Evolutionary conservation across 1,139 yeast genomes (phyloP).

Genomic region (Yamadazyma pseudoaaseri): DNA sequence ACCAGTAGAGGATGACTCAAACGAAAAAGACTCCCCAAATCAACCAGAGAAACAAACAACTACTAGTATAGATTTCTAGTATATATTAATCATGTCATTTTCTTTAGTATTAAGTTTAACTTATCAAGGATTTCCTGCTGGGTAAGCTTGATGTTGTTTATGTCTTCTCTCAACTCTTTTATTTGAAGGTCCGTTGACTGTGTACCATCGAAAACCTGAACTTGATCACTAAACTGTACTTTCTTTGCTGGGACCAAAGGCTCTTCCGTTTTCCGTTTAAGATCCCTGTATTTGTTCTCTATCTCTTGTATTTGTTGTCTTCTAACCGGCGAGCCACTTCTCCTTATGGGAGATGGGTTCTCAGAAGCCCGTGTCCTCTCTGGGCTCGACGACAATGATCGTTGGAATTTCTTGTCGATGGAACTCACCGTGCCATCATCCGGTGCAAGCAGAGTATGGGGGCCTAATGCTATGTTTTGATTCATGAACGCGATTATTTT

Average conservation of each 20-base stretch:
- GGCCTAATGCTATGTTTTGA: conserved; percentile 3
- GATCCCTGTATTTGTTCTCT: conserved; percentile 18
- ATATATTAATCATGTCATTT: background rate
- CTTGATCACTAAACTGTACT: conserved; percentile 17
- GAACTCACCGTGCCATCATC: background rate
- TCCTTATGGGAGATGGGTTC: conserved; percentile 26
- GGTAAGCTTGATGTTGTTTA: conserved; percentile 11
- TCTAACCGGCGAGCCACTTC: conserved; percentile 39
- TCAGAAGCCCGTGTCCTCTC: conserved; percentile 4
- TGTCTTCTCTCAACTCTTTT: conserved; percentile 3
- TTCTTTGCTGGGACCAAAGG: conserved; percentile 3
- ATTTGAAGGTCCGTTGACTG: background rate
- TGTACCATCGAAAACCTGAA: conserved; percentile 10
- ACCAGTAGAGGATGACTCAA: conserved; percentile 82
- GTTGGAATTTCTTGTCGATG: conserved; percentile 2
- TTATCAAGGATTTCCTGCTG: conserved; percentile 16
- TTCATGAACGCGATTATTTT: too few relatives aligned
- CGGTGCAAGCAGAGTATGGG: conserved; percentile 6
- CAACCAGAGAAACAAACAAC: conserved; percentile 27
- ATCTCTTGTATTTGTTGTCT: conserved; percentile 29
- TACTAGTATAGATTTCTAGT: conserved; percentile 36
- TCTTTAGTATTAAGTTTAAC: conserved; percentile 10
- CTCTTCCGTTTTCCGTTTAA: conserved; percentile 7
- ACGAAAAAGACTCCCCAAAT: conserved; percentile 35
- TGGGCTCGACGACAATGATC: conserved; percentile 10